Evolutionary conservation across 495 filamentous ascomycete genomes (phyloP), one percentile per base, ranked within the genome.

Genomic region (Clavariopsis aquatica): DNA sequence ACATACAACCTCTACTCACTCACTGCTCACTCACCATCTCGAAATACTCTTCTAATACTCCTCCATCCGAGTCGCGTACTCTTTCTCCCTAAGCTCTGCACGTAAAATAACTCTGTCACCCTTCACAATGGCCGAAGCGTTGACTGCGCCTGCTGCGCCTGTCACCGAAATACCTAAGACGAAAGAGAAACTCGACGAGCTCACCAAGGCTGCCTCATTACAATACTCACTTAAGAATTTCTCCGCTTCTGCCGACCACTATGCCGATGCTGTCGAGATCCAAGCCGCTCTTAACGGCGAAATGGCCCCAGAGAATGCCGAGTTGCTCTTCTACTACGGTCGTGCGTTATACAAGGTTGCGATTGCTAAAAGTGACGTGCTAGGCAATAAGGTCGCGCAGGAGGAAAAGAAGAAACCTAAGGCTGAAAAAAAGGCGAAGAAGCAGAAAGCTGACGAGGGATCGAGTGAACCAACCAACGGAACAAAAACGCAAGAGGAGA

Each of bases 241-340:
- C 72, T 84, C 86, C 62, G 83, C 85, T 45, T 90, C 94, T 26
- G 84, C 91, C 22, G 94, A 98, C 72, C 77, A 89, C 46, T 99
- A 92, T 76, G 90, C 91, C 8, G 85, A 89, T 61, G 94, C 94
- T 19, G 89, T 90, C 43, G 92, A 94, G 73, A 79, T 97, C 62
- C 94, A 99, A 73, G 91, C 90, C 53, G 84, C 89, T 74, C 80
- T 96, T 72, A 91, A 97, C 77, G 94, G 93, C 72, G 95, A 98
- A 76, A 84, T 95, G 80, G 87, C 85, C 47, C 83, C 90, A 5
- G 85, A 89, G 31, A 98, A 99, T 68, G 93, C 93, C 17, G 92
- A 96, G 70, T 80, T 99, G 28, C 85, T 98, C 17, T 99, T 92
- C 74, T 83, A 88, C 56, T 99, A 99, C 77, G 94, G 95, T 19